Evolutionary conservation across 345 rosid genomes (phyloP), one percentile per base, ranked within the genome.

Genomic region (Salix brachista): DNA sequence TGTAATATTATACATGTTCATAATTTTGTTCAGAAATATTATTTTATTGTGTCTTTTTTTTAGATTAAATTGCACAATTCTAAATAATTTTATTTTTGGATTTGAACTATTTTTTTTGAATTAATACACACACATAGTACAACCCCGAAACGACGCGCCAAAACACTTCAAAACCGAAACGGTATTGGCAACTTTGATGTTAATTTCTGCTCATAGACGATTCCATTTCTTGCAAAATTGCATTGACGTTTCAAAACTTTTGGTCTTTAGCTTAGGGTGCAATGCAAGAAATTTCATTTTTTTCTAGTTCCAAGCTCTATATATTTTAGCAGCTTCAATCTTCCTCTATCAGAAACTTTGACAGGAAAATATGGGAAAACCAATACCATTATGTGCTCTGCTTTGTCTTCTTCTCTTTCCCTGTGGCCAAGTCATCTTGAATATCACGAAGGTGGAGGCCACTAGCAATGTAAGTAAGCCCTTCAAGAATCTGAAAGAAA

Each of bases 391-490:
- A 68, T n/a, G 39, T 71, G 71, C 36, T 67, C 26, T 71, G 26
- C 68, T 67, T 52, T 71, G 46, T 83, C 65, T 78, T 83, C 52
- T 76, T 23, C 21, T 77, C 23, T 11, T 60, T 76, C 18, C 58
- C 42, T 60, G 13, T 30, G 79, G 44, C 36, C 83, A 67, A 26
- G 23, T 21, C 58, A 42, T 67, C 34, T 54, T 60, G 46, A 69
- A 67, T 21, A 32, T 46, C 50, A 13, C 74, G 11, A 71, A 66
- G 75, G 82, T 60, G 69, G 75, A 73, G 65, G 81, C 76, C 44
- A 54, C 52, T 36, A 80, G 77, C 79, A 83, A 70, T 36, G 80
- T 76, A 70, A 21, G 80, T 71, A 46, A 12, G 44, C 19, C 9
- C 64, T 69, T 42, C 26, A 54, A 60, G 34, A 26, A 16, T 36